Base-by-base conservation (phyloP, 2,329 filamentous ascomycete species). In the Cryphonectria naterciae region DNA sequence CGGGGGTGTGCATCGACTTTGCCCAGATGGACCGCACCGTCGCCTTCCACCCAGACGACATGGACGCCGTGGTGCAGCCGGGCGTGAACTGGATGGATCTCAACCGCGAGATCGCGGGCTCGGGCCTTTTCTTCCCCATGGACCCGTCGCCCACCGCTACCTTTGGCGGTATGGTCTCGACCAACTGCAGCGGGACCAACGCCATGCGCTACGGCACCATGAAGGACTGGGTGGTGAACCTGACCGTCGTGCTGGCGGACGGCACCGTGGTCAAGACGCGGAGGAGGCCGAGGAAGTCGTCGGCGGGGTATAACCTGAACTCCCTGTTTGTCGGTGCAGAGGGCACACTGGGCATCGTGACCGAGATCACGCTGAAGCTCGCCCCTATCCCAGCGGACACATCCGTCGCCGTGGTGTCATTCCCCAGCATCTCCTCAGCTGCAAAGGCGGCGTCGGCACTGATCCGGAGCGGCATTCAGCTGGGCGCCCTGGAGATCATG, bases 191-290 rank as follows among this genome's bases (percentile, higher is more conserved):
- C 41, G 87, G 87, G 0, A 89, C 87, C 0, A 88, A 89, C 74
- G 86, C 87, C 1, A 83, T 87, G 70, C 83, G 90, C 67, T 93
- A 93, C 76, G 91, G 91, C 0, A 92, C 91, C 0, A 93, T 93
- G 91, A 92, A 91, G 74, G 91, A 93, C 74, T 93, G 90, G 85
- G 91, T 93, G 1, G 82, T 93, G 71, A 92, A 90, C 73, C 78
- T 93, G 35, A 93, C 91, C 0, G 90, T 92, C 0, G 91, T 93
- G 0, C 83, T 93, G 58, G 88, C 91, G 0, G 90, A 93, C 76
- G 91, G 91, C 0, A 94, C 68, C 28, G 79, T 91, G 25, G 89
- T 94, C 79, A 93, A 92, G 76, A 93, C 91, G 0, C 83, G 91
- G 15, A 83, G 85, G 52, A 83, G 91, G 4, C 91, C 92, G 2